Conservation (phyloP, 2,329 filamentous ascomycete genomes). For the Stenocarpella maydis region DNA sequence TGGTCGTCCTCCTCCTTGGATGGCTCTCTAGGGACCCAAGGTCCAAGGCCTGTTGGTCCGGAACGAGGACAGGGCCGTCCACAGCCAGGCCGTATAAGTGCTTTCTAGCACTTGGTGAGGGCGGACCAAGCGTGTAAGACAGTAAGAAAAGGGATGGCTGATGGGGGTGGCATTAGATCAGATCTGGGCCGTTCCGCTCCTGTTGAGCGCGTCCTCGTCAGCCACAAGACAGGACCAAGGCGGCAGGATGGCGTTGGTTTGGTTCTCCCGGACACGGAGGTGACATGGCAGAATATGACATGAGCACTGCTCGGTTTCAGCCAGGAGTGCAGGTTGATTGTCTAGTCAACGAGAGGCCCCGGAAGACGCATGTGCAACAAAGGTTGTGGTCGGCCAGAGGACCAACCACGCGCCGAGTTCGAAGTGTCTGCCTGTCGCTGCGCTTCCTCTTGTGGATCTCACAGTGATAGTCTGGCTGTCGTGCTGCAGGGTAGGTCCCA, state of each 20-base stretch:
- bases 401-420: constrained; percentile 5
- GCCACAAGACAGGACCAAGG: not conserved
- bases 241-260: not conserved
- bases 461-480: constrained; percentile 7
- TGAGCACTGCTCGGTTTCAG: constrained; percentile 16
- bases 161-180: constrained; percentile 5
- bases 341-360: not conserved
- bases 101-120: not conserved
- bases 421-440: constrained; percentile 20
- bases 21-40: not conserved
- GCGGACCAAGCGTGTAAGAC: not conserved
- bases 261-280: not conserved
- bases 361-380: not conserved
- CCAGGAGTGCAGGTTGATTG: constrained; percentile 17
- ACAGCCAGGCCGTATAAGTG: not conserved
- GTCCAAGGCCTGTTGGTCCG: constrained; percentile 1
- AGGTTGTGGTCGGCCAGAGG: constrained; percentile 7
- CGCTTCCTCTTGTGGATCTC: constrained; percentile 7
- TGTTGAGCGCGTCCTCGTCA: constrained; percentile 6
- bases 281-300: constrained; percentile 12
- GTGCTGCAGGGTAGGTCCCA: constrained; percentile 18
- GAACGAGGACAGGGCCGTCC: not conserved
- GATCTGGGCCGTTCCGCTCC: constrained; percentile 20
- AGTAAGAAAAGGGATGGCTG: not conserved
- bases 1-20: not conserved